Conservation (phyloP, 768 basidiomycete species). For the Boletellus emodensis region DNA sequence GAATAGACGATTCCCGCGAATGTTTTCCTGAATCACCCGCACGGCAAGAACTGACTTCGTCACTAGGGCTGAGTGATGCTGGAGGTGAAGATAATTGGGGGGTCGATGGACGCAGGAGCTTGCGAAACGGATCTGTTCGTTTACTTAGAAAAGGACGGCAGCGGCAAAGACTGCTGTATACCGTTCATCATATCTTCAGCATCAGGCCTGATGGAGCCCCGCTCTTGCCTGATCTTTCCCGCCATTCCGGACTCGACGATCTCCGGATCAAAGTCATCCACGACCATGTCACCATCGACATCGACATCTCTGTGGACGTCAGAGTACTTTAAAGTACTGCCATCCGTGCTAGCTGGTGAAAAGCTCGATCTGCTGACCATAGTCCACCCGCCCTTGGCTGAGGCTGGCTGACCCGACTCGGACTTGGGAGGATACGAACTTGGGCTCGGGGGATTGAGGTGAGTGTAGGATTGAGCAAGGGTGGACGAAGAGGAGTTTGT, state of each 20-base stretch:
- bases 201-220: slow-evolving; percentile 57
- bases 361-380: slow-evolving; percentile 52
- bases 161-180: slow-evolving; percentile 32
- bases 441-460: slow-evolving; percentile 68
- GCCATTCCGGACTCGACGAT: slow-evolving; percentile 28
- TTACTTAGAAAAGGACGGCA: slow-evolving; percentile 27
- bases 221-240: slow-evolving; percentile 42
- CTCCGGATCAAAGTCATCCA: slow-evolving; percentile 72
- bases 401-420: slow-evolving; percentile 37
- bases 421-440: slow-evolving; percentile 66
- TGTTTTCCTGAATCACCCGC: slow-evolving; percentile 50
- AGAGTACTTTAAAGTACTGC: slow-evolving; percentile 18
- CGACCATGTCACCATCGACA: slow-evolving; percentile 70
- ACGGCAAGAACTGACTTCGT: slow-evolving; percentile 15
- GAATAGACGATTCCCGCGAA: slow-evolving; percentile 70
- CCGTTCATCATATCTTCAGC: slow-evolving; percentile 75
- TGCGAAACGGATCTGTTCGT: slow-evolving; percentile 55
- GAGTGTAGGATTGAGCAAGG: slow-evolving; percentile 77
- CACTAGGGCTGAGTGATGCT: slow-evolving; percentile 3
- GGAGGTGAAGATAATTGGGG: slow-evolving; percentile 3
- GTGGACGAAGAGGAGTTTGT: slow-evolving; percentile 59
- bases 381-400: slow-evolving; percentile 69
- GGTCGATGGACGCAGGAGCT: slow-evolving; percentile 39
- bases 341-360: slow-evolving; percentile 24
- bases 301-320: slow-evolving; percentile 49